These are phyloP conservation scores for Penstemon newberryi DNA, from an alignment of 257 asterid species.

Conservation along the genomic window DNA sequence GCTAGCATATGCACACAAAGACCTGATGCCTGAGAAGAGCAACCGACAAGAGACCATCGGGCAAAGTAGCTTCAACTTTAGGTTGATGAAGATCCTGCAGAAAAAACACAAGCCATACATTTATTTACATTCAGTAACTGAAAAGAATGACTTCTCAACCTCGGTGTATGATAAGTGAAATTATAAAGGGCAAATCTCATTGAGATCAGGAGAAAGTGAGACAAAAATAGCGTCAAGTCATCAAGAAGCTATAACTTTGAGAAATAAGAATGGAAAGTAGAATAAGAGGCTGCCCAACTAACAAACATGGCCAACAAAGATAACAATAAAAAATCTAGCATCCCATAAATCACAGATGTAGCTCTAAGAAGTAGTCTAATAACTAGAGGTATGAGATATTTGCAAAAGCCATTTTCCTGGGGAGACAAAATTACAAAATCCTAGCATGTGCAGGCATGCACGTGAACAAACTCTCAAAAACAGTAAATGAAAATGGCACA, in stretches of 20 bases:
- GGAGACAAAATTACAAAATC: neutral
- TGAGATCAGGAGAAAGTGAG: slow-evolving; percentile 11
- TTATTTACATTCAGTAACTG: slow-evolving; percentile 13
- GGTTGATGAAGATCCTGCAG: slow-evolving; percentile 81
- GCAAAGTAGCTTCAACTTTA: slow-evolving; percentile 51
- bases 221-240: neutral
- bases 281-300: slow-evolving; percentile 5
- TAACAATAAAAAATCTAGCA: slow-evolving; percentile 8
- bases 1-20: slow-evolving; percentile 29
- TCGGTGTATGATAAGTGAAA: neutral
- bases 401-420: neutral
- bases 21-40: slow-evolving; percentile 99
- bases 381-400: neutral
- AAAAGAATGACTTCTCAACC: slow-evolving; percentile 1
- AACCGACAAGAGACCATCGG: slow-evolving; percentile 79
- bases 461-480: neutral
- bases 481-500: neutral
- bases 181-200: neutral
- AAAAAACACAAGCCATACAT: slow-evolving; percentile 22
- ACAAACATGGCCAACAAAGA: slow-evolving; percentile 9
- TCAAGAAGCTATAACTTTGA: neutral
- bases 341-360: neutral
- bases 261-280: neutral
- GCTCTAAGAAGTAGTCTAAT: neutral
- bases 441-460: neutral